phyloP scores from a whole-genome alignment of 148 eudicot species.

The Silene conica region DNA sequence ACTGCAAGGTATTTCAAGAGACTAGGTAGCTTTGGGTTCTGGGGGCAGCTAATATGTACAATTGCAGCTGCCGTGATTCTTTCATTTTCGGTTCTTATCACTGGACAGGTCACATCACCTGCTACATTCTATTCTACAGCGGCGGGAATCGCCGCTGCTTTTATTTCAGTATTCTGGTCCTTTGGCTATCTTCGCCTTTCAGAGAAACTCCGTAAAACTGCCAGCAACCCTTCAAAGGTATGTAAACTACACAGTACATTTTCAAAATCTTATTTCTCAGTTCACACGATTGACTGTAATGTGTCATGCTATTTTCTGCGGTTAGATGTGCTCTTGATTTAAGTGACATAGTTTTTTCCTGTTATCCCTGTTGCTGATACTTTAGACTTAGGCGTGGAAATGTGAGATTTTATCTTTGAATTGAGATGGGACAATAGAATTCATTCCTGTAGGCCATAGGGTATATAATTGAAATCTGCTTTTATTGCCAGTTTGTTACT shows the following conservation, averaged over 20 bases:
- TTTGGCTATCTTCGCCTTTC: constrained; percentile 89
- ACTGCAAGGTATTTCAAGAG: constrained; percentile 86
- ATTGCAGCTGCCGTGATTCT: constrained; percentile 81
- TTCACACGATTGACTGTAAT: too few species aligned
- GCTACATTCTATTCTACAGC: constrained; percentile 76
- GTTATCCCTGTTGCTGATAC: too few species aligned
- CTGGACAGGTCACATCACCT: constrained; percentile 85
- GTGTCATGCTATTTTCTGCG: background rate
- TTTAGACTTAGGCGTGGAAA: too few species aligned
- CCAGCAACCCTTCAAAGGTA: constrained; percentile 89
- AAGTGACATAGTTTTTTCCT: too few species aligned
- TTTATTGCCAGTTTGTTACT: too few species aligned
- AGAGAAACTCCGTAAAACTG: constrained; percentile 74
- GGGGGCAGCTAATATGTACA: constrained; percentile 83
- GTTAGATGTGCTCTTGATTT: background rate
- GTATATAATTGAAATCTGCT: too few species aligned
- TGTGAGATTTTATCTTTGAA: too few species aligned
- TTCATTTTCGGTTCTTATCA: constrained; percentile 71
- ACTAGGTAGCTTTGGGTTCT: constrained; percentile 78
- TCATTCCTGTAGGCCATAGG: too few species aligned
- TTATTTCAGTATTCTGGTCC: constrained; percentile 84
- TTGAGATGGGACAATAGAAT: too few species aligned
- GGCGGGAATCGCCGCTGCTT: constrained; percentile 81
- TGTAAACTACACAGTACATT: background rate
- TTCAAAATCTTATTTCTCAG: too few species aligned